These are phyloP conservation scores for Eucalyptus paniculata DNA, from an alignment of 345 rosid genomes.

Conservation along the genomic window DNA sequence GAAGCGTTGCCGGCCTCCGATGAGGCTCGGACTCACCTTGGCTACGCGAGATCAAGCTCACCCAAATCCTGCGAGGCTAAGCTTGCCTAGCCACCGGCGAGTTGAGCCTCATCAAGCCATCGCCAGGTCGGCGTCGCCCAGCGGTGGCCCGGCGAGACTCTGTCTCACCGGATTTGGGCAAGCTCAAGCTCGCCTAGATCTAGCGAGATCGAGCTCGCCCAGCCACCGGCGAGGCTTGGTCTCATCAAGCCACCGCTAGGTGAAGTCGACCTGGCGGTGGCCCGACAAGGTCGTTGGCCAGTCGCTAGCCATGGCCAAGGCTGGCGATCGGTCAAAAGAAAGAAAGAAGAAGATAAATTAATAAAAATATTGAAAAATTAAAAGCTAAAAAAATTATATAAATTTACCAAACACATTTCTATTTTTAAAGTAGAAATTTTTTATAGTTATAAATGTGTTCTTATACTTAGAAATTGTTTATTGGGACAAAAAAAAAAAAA, in stretches of 20 bases:
- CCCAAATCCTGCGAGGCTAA: too few relatives aligned
- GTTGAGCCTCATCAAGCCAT: accelerated
- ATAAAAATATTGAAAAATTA: too few relatives aligned
- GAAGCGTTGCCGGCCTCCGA: accelerated
- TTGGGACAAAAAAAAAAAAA: too few relatives aligned
- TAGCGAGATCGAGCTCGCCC: too few relatives aligned
- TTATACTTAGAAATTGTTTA: accelerated
- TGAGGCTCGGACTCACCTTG: too few relatives aligned
- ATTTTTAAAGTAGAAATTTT: accelerated
- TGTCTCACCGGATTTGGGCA: accelerated
- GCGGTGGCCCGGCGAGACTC: too few relatives aligned
- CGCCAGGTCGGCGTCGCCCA: accelerated
- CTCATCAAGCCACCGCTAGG: too few relatives aligned
- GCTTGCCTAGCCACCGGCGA: accelerated
- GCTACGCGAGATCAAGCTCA: too few relatives aligned
- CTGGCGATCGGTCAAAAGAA: accelerated
- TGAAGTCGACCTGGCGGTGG: accelerated
- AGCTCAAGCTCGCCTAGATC: too few relatives aligned
- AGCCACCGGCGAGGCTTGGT: accelerated
- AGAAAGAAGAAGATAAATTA: too few relatives aligned
- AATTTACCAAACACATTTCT: accelerated
- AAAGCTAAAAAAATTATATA: too few relatives aligned
- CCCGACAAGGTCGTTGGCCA: accelerated
- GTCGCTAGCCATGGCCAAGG: accelerated
- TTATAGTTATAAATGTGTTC: accelerated